Evolutionary conservation across 805 yeast genomes (phyloP), one percentile per base, ranked within the genome.

Genomic region (Yarrowia sp.): DNA sequence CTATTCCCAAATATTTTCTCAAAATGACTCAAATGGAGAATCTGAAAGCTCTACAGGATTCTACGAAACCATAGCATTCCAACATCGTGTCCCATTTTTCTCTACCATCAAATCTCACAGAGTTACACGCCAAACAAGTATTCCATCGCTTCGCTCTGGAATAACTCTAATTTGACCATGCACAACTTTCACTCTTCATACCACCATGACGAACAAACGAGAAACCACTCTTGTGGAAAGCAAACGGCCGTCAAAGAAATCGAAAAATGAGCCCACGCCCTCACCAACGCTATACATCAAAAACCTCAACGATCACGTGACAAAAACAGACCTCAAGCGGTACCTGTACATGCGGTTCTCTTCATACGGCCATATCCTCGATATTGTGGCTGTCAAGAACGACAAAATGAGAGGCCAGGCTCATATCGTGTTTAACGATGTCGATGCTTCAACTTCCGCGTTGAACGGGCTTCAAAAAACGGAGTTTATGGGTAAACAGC

Each of bases 381-480:
- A 75, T 33, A 64, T 78, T 14, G 75, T 78, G 28, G 74, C 79
- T 4, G 67, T 72, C 66, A 76, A 76, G 61, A 73, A 77, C 15
- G 70, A 73, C 32, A 69, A 69, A 51, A 77, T 78, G 81, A 69
- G 81, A 8, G 81, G 81, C 22, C 82, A 78, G 70, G 81, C 82
- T 1, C 78, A 75, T 58, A 65, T 79, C 9, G 80, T 73, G 32
- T 79, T 75, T 50, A 68, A 58, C 14, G 69, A 70, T 48, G 65
- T 68, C 9, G 67, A 66, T 14, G 53, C 70, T 13, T 80, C 81
- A 5, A 31, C 47, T 5, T 8, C 28, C n/a, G 61, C 61, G 38
- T 11, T 55, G 31, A 41, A 55, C 7, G 42, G 61, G 3, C 38
- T 41, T 13, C 75, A 75, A 43, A 77, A 75, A 14, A 63, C 66